phyloP scores from a whole-genome alignment of 176 grass and related monocot genomes.

The Pontederia paniculata region DNA sequence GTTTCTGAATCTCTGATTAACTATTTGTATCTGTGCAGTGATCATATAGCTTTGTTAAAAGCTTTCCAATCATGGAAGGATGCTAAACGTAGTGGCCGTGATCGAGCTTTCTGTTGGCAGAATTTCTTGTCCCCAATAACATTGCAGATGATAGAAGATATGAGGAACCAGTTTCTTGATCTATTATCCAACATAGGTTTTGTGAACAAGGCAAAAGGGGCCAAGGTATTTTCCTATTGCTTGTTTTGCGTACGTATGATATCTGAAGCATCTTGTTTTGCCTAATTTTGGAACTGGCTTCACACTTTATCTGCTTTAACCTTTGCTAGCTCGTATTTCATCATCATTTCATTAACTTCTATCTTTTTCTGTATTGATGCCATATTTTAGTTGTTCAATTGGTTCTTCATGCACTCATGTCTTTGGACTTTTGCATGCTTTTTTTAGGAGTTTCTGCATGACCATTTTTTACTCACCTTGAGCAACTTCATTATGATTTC shows the following conservation, averaged over 20 bases:
- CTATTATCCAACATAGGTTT: conserved; percentile 88
- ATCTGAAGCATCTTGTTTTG: neutral
- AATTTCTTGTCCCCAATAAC: conserved; percentile 75
- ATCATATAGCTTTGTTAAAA: conserved; percentile 82
- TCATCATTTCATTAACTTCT: too few species aligned
- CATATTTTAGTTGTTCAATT: too few species aligned
- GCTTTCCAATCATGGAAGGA: conserved; percentile 87
- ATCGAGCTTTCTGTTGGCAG: conserved; percentile 86
- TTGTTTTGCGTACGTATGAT: neutral
- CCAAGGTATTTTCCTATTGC: conserved; percentile 35
- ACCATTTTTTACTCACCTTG: too few species aligned
- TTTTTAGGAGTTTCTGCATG: too few species aligned
- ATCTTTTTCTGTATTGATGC: too few species aligned
- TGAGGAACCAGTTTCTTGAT: conserved; percentile 88
- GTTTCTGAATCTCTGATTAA: conserved; percentile 15
- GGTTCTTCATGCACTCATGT: too few species aligned
- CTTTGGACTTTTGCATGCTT: too few species aligned
- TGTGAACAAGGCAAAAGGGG: conserved; percentile 60
- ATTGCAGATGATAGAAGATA: conserved; percentile 93
- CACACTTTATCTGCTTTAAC: too few species aligned
- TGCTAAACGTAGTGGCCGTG: conserved; percentile 55
- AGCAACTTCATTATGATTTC: too few species aligned
- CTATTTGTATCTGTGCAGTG: conserved; percentile 33
- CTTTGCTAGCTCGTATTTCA: too few species aligned
- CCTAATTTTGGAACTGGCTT: neutral